Percentiles rank a stretch among this genome's conserved stretches.
Conservation (phyloP, 129 eudicot genomes). For the Solidago caesia region DNA sequence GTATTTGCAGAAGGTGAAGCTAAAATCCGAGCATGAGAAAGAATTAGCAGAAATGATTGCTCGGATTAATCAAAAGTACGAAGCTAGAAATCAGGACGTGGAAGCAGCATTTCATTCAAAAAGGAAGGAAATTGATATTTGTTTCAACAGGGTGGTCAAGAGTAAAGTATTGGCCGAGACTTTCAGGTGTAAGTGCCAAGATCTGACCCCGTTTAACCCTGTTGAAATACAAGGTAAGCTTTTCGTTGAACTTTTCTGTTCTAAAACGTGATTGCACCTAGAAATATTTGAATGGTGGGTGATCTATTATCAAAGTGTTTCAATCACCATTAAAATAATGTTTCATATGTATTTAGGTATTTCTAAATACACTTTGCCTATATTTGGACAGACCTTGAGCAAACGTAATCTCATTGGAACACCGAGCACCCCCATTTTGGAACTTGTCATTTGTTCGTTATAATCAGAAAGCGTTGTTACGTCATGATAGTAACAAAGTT, state of each 20-base stretch:
- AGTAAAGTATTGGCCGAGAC: constrained; percentile 66
- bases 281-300: no score
- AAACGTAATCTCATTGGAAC: no score
- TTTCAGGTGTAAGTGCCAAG: constrained; percentile 58
- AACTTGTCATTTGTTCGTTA: no score
- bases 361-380: no score
- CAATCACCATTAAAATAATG: no score
- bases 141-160: constrained; percentile 42
- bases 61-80: constrained; percentile 53
- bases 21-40: constrained; percentile 64
- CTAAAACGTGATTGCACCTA: background rate
- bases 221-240: constrained; percentile 43
- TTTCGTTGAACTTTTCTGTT: background rate
- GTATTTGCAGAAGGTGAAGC: constrained; percentile 49
- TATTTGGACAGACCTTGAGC: no score
- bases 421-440: no score
- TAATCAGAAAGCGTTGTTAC: no score
- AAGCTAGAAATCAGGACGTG: constrained; percentile 47
- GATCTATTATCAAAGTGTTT: no score
- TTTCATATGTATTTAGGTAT: no score
- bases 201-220: constrained; percentile 43
- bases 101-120: constrained; percentile 47
- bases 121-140: constrained; percentile 52
- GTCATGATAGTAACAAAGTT: no score
- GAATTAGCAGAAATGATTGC: constrained; percentile 58